phyloP scores from a whole-genome alignment of 176 grass and related monocot species.

The Bromus sterilis region DNA sequence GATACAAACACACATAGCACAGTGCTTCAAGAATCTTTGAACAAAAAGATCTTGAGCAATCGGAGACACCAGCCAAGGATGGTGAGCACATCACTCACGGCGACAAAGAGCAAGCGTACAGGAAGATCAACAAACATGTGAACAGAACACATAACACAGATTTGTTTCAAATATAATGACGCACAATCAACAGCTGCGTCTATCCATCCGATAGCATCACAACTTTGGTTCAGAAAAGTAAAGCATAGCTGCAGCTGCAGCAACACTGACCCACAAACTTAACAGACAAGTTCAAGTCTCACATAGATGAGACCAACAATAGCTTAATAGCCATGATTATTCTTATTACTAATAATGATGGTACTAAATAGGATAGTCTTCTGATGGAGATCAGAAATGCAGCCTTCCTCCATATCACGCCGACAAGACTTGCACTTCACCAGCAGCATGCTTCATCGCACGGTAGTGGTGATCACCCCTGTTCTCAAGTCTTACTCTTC shows the following conservation, averaged over 20 bases:
- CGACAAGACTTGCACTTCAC: neutral
- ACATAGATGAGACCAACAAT: neutral
- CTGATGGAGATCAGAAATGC: neutral
- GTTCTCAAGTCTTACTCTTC: slow-evolving; percentile 15
- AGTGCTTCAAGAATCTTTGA: too few species aligned
- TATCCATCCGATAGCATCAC: neutral
- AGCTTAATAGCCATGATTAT: neutral
- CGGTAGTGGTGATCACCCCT: neutral
- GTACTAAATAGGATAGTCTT: neutral
- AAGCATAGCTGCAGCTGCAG: neutral
- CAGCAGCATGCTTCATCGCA: slow-evolving; percentile 2
- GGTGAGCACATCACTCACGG: too few species aligned
- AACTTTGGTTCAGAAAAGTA: neutral
- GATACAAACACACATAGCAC: too few species aligned
- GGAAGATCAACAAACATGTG: too few species aligned
- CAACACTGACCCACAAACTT: neutral
- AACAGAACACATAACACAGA: neutral
- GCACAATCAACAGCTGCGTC: neutral
- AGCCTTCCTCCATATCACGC: neutral
- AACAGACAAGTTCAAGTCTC: neutral
- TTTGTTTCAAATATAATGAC: neutral
- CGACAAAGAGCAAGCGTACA: too few species aligned
- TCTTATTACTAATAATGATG: neutral
- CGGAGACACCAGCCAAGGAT: too few species aligned
- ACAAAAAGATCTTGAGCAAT: neutral